Conservation (phyloP, 352 stramenopile species). For the Globisporangium orthogonon region DNA sequence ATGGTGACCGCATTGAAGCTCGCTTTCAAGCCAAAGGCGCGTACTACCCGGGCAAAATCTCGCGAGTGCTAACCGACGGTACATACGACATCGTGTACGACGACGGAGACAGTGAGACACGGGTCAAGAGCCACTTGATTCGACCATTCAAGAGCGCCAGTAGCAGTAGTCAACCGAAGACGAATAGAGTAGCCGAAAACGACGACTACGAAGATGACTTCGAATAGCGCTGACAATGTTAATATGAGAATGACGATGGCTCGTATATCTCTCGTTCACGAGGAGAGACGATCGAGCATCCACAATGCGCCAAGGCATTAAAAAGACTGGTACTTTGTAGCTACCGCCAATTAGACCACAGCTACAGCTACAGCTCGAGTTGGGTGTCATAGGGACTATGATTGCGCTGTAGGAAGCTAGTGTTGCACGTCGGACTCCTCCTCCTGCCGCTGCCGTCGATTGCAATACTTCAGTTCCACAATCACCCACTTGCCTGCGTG, state of each 20-base stretch:
- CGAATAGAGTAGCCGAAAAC: conserved; percentile 2
- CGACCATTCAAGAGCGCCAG: conserved; percentile 8
- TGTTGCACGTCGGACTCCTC: no score
- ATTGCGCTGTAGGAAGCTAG: no score
- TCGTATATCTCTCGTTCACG: no score
- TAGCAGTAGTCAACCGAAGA: conserved; percentile 7
- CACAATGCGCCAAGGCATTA: no score
- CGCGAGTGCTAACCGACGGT: conserved; percentile 41
- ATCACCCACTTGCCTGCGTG: conserved; percentile 31
- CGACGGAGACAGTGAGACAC: conserved; percentile 61
- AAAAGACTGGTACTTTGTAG: no score
- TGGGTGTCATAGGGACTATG: no score
- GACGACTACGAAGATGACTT: conserved; percentile 53
- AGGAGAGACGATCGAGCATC: no score
- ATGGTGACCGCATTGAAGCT: conserved; percentile 53
- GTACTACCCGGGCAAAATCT: conserved; percentile 49
- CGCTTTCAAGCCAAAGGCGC: conserved; percentile 44
- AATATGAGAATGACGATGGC: no score
- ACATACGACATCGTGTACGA: conserved; percentile 65
- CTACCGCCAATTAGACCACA: no score
- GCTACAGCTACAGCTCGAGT: no score
- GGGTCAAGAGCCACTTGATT: conserved; percentile 40
- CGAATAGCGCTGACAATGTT: conserved; percentile 13
- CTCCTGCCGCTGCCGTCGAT: background rate
- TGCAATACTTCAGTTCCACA: conserved; percentile 25